Conservation (phyloP, 768 basidiomycete species). For the Mrakia gelida region DNA sequence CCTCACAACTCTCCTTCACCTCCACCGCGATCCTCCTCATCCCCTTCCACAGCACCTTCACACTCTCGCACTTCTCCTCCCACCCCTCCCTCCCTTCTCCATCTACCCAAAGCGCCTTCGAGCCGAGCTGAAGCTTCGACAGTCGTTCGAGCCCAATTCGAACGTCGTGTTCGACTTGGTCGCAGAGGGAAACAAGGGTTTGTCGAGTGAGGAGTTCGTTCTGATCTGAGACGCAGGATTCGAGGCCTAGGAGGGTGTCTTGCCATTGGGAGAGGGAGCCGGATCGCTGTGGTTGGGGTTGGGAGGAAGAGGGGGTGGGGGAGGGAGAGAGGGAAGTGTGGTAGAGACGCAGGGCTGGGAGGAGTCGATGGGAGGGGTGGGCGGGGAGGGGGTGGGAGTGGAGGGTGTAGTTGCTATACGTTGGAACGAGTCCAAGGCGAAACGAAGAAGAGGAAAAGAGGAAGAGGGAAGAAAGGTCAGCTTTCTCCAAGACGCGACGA, state of each 20-base stretch:
- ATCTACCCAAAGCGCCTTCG: not conserved
- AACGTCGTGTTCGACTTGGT: not conserved
- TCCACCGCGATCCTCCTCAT: conserved; percentile 9
- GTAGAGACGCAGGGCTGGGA: conserved; percentile 38
- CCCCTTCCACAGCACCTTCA: conserved; percentile 20
- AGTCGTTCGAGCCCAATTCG: not conserved
- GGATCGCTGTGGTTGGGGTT: not conserved
- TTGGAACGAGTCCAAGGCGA: not conserved
- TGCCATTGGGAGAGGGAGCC: conserved; percentile 8
- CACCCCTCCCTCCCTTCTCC: not conserved
- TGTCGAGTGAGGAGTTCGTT: conserved; percentile 17
- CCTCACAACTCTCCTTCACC: conserved; percentile 16
- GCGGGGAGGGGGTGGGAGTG: conserved; percentile 59
- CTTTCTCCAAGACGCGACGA: not conserved
- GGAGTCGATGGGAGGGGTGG: conserved; percentile 68
- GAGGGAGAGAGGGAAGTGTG: conserved; percentile 34
- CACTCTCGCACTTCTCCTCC: conserved; percentile 11
- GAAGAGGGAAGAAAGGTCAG: not conserved
- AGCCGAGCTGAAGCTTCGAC: not conserved
- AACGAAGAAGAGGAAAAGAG: conserved; percentile 6
- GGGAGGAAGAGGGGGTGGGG: not conserved
- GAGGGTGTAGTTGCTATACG: conserved; percentile 70
- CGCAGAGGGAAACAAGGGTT: conserved; percentile 23
- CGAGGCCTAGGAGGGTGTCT: conserved; percentile 18
- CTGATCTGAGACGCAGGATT: not conserved